These are phyloP conservation scores for Solanum sejunctum DNA, from an alignment of 257 asterid genomes.

Conservation along the genomic window DNA sequence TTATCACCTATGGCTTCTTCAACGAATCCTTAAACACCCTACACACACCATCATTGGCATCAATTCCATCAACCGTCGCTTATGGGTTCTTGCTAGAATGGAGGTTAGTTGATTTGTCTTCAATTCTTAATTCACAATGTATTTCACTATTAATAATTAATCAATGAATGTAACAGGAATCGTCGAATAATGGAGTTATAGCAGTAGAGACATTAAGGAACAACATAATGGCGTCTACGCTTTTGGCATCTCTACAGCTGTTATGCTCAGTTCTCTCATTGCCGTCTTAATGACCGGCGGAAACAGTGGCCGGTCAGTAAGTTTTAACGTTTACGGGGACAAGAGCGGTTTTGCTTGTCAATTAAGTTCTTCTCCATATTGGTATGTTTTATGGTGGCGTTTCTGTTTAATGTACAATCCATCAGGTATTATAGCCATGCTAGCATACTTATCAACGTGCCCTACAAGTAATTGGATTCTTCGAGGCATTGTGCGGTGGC, in stretches of 20 bases:
- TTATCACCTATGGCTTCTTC: conserved; percentile 77
- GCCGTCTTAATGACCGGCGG: conserved; percentile 59
- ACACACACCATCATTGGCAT: conserved; percentile 68
- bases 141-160: background rate
- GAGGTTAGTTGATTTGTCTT: conserved; percentile 30
- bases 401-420: conserved; percentile 69
- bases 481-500: conserved; percentile 12
- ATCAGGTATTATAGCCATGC: conserved; percentile 89
- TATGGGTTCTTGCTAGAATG: conserved; percentile 93
- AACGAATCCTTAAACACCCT: conserved; percentile 46
- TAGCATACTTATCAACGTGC: conserved; percentile 79
- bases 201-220: conserved; percentile 78
- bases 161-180: conserved; percentile 25
- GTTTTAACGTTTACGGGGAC: conserved; percentile 24
- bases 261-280: conserved; percentile 73
- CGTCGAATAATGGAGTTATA: conserved; percentile 48
- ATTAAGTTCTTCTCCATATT: conserved; percentile 54
- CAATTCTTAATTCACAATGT: too few species aligned
- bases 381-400: conserved; percentile 56
- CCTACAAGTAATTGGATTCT: conserved; percentile 7
- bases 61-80: conserved; percentile 73
- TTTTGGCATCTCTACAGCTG: conserved; percentile 76
- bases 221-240: conserved; percentile 97
- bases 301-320: conserved; percentile 1
- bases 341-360: conserved; percentile 30